Evolutionary conservation across 352 stramenopile genomes (phyloP).

Genomic region (Phytophthora podocarpi): DNA sequence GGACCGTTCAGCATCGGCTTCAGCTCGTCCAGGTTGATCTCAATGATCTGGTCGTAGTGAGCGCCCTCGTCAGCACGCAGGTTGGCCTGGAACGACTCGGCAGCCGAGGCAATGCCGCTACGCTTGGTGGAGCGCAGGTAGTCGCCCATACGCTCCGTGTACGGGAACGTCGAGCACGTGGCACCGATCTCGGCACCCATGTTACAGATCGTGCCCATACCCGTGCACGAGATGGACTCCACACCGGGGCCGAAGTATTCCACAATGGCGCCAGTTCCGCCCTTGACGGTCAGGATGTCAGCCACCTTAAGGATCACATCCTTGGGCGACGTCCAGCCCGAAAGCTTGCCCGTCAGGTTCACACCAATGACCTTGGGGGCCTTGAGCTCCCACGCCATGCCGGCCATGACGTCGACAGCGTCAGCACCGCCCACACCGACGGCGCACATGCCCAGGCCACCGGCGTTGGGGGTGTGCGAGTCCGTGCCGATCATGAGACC

Average conservation of each 20-base stretch:
- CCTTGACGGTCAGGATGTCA: conserved; percentile 94
- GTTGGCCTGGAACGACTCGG: conserved; percentile 88
- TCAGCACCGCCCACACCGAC: conserved; percentile 93
- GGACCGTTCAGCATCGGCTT: conserved; percentile 93
- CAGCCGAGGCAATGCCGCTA: conserved; percentile 88
- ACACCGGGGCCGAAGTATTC: conserved; percentile 95
- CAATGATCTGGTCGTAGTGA: conserved; percentile 94
- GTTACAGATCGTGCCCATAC: conserved; percentile 96
- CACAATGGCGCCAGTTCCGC: conserved; percentile 92
- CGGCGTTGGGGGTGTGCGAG: conserved; percentile 94
- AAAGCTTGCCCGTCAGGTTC: conserved; percentile 93
- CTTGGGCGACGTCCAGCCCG: conserved; percentile 93
- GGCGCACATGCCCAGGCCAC: conserved; percentile 93
- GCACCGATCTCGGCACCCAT: conserved; percentile 95
- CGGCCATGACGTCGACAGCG: conserved; percentile 94
- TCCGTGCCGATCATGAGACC: conserved; percentile 96
- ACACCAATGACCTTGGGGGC: conserved; percentile 95
- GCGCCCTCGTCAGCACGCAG: conserved; percentile 89
- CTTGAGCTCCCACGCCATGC: conserved; percentile 95
- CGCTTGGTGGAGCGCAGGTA: conserved; percentile 92
- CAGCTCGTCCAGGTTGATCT: conserved; percentile 92
- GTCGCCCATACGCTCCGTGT: conserved; percentile 92
- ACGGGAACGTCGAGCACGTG: conserved; percentile 94
- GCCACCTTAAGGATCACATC: conserved; percentile 95
- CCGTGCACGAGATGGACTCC: conserved; percentile 94